Base-by-base conservation (phyloP, 2,329 filamentous ascomycete species). In the Penicillium sumatraense region DNA sequence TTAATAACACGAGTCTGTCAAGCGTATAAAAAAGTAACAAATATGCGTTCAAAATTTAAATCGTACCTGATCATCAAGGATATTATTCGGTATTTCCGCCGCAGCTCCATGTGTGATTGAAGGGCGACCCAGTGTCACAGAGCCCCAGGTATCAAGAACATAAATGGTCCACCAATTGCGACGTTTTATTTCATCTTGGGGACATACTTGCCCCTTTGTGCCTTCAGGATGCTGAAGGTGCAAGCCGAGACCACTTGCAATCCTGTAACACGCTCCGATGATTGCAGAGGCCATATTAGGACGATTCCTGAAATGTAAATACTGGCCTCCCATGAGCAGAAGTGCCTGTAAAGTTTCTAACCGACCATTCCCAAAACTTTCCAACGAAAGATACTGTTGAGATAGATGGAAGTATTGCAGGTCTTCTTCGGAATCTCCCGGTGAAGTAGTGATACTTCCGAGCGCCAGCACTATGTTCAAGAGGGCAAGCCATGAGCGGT, bases 121-220 rank as follows among this genome's bases (percentile, higher is more conserved):
- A 29, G 53, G 55, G 13, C 58, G 52, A 33, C 58, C 58, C 3
- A 56, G 45, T 23, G 56, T 59, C 14, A 53, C 49, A 18, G 58
- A 56, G 2, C 48, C 59, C 54, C 59, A 57, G 9, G 56, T 56
- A 47, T 63, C 60, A 26, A 63, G 49, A 16, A 63, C 52, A 35
- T 57, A 58, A 10, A 58, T 48, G 10, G 49, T 49, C 65, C 64
- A 67, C 61, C 61, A 69, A 50, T 59, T 68, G 49, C 66, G 59
- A 49, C 64, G 54, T 41, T 57, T 57, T 16, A 60, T 45, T 41
- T 63, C 64, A 49, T 52, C 51, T 42, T 55, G 53, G 11, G 49
- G 41, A 35, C 18, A 40, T n/a, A 49, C 18, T 27, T 35, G 35
- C 7, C 20, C 23, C 18, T 58, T 16, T 8, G 13, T 10, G 8